Percentiles rank a stretch among this genome's conserved stretches.
These are phyloP conservation scores for Xerocomellus amylosporus DNA, from an alignment of 768 basidiomycete species.

Conservation along the genomic window DNA sequence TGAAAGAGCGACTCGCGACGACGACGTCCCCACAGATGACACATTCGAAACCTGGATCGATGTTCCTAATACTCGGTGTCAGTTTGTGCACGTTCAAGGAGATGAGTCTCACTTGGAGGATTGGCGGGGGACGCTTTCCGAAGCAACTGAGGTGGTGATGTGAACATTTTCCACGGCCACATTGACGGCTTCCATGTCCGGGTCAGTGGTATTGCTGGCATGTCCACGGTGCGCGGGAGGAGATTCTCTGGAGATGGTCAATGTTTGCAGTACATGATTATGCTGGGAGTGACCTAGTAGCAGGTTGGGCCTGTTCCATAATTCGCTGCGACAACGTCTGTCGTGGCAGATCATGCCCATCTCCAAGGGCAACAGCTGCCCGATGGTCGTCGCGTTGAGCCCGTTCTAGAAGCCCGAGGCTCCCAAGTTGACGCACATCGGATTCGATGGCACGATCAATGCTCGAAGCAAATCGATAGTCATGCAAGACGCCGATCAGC, in stretches of 20 bases:
- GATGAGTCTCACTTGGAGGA: constrained; percentile 1
- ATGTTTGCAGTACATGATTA: background rate
- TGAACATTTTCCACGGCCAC: background rate
- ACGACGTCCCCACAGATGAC: constrained; percentile 42
- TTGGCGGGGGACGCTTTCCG: background rate
- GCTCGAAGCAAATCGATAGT: constrained; percentile 41
- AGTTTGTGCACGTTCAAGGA: background rate
- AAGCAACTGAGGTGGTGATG: background rate
- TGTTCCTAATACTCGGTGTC: background rate
- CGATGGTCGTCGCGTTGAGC: constrained; percentile 41
- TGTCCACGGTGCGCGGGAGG: background rate
- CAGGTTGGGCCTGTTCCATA: constrained; percentile 3
- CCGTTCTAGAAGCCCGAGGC: constrained; percentile 33
- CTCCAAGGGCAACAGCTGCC: constrained; percentile 39
- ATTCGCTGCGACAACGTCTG: constrained; percentile 18
- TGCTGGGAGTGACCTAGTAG: constrained; percentile 4
- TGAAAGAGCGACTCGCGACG: constrained; percentile 24
- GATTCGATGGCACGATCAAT: constrained; percentile 40
- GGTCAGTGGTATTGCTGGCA: background rate
- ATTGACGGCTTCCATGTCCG: background rate
- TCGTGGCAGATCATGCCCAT: constrained; percentile 22
- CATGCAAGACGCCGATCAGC: constrained; percentile 33
- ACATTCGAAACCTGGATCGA: constrained; percentile 26
- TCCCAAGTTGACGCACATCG: constrained; percentile 34
- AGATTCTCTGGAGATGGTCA: constrained; percentile 11